Percentiles rank a stretch among this genome's conserved stretches.
Evolutionary conservation across 2,329 filamentous ascomycete genomes (phyloP).

Genomic region (Fusarium sp.): DNA sequence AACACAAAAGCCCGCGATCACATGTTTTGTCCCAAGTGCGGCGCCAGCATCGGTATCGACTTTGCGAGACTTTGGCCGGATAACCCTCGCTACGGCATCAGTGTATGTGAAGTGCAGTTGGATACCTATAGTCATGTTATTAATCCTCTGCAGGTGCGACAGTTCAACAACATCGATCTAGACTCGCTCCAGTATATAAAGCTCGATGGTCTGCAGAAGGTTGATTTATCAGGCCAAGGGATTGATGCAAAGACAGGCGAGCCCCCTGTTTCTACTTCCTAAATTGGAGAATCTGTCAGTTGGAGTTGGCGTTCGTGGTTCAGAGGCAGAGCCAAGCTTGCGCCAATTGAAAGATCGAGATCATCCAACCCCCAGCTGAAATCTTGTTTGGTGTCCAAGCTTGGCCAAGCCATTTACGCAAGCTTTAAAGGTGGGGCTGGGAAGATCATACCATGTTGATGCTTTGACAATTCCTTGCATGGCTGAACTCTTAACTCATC

Average conservation of each 20-base stretch:
- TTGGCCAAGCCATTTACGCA: constrained; percentile 47
- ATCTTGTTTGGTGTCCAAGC: constrained; percentile 10
- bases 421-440: constrained; percentile 22
- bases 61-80: constrained; percentile 51
- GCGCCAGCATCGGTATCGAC: constrained; percentile 62
- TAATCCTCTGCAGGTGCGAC: constrained; percentile 54
- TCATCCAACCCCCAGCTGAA: constrained; percentile 27
- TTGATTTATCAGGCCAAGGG: constrained; percentile 55
- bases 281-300: constrained; percentile 8
- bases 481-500: constrained; percentile 10
- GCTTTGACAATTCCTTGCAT: constrained; percentile 28
- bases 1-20: constrained; percentile 63
- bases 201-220: constrained; percentile 53
- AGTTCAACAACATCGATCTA: constrained; percentile 59
- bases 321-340: background rate
- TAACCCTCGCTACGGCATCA: constrained; percentile 57
- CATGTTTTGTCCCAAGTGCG: constrained; percentile 64
- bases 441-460: constrained; percentile 23
- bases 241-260: constrained; percentile 23
- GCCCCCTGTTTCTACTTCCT: constrained; percentile 6
- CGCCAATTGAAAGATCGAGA: constrained; percentile 35
- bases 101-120: constrained; percentile 50
- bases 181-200: constrained; percentile 55
- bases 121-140: background rate
- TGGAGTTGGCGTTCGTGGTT: background rate